Percentiles rank a stretch among this genome's conserved stretches.
These are phyloP conservation scores for Cystobasidium onofrii DNA, from an alignment of 768 basidiomycete genomes.

Conservation along the genomic window DNA sequence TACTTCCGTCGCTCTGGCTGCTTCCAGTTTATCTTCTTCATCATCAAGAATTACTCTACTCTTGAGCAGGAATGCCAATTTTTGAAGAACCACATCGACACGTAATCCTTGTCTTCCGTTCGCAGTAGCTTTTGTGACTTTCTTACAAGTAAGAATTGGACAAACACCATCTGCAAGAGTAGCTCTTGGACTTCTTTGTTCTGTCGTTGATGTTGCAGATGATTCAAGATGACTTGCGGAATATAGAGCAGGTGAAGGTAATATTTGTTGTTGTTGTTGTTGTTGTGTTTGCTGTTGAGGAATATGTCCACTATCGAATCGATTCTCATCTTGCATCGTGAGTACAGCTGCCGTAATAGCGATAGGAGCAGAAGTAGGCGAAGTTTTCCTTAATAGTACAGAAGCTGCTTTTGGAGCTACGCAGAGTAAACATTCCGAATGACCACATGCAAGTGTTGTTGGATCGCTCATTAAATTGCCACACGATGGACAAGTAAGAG, in stretches of 20 bases:
- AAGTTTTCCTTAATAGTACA: not conserved
- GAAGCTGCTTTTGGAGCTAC: not conserved
- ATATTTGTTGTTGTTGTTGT: too few species aligned
- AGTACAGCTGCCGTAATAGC: not conserved
- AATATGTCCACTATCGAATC: not conserved
- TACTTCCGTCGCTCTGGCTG: too few species aligned
- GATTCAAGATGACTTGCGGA: not conserved
- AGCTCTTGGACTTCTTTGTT: not conserved
- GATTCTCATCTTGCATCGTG: constrained; percentile 12
- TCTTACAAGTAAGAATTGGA: not conserved
- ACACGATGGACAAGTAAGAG: constrained; percentile 37
- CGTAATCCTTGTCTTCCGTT: constrained; percentile 1
- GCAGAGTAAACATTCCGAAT: constrained; percentile 38
- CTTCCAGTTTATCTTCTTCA: too few species aligned
- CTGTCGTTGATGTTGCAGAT: not conserved
- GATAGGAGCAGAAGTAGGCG: not conserved
- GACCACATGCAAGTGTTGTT: constrained; percentile 39
- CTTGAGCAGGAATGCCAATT: constrained; percentile 1
- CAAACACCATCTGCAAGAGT: constrained; percentile 4
- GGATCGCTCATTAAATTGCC: constrained; percentile 33
- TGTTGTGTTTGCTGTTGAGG: too few species aligned
- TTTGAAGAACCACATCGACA: constrained; percentile 18
- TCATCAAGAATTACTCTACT: not conserved
- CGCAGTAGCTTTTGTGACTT: constrained; percentile 8
- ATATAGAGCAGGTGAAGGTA: not conserved